Evolutionary conservation across 1,284 basidiomycete genomes (phyloP).

Genomic region (Puccinia sorghi): DNA sequence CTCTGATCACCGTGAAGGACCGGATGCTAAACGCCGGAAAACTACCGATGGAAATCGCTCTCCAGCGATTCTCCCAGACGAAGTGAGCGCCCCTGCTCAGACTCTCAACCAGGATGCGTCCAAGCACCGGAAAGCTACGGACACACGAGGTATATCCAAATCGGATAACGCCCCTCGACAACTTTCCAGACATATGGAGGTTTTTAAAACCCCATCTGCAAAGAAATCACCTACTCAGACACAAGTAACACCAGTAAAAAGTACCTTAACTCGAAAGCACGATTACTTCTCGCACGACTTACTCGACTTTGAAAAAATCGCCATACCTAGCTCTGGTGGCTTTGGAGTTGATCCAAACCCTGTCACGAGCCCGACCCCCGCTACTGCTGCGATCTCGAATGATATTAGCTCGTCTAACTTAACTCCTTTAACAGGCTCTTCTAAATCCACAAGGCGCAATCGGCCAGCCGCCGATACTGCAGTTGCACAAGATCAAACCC

Average conservation of each 20-base stretch:
- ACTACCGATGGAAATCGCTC: not conserved
- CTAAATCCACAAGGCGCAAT: not conserved
- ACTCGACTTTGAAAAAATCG: constrained; percentile 1
- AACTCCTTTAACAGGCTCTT: not conserved
- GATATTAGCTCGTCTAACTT: not conserved
- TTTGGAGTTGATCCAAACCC: not conserved
- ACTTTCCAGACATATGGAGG: not conserved
- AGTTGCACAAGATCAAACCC: not conserved
- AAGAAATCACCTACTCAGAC: not conserved
- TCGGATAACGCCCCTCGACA: not conserved
- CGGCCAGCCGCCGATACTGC: not conserved
- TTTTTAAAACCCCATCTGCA: not conserved
- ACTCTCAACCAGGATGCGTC: not conserved
- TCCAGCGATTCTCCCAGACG: not conserved
- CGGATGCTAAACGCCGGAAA: constrained; percentile 14
- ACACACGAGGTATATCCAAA: not conserved
- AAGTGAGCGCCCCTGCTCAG: not conserved
- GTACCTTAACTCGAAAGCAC: not conserved
- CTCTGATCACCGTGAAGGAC: not conserved
- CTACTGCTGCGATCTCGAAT: not conserved
- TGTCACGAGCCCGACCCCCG: not conserved
- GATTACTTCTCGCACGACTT: not conserved
- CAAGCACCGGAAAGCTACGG: not conserved
- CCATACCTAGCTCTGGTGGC: not conserved
- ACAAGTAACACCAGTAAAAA: not conserved